These are phyloP conservation scores for Puccinia coronata DNA, from an alignment of 1,284 basidiomycete species.

Conservation along the genomic window DNA sequence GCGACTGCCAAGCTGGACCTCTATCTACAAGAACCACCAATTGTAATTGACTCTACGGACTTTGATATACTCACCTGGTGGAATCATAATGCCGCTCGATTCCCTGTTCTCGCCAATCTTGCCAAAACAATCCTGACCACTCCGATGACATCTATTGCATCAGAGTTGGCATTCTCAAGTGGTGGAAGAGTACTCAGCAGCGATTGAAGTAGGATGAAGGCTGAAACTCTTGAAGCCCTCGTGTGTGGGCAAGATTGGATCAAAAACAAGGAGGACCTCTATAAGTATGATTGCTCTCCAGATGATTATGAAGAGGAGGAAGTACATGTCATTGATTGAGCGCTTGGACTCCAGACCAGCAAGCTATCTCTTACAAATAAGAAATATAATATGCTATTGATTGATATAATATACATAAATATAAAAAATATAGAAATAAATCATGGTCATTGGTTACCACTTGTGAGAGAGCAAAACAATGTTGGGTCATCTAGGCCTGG, in stretches of 20 bases:
- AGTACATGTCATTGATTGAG: too few relatives aligned
- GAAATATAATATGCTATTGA: too few relatives aligned
- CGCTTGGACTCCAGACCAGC: too few relatives aligned
- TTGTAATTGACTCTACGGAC: neutral
- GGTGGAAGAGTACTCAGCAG: neutral
- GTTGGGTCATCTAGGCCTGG: too few relatives aligned
- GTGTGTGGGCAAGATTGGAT: constrained; percentile 21
- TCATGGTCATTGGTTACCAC: too few relatives aligned
- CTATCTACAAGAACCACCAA: constrained; percentile 11
- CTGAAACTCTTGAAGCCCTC: neutral
- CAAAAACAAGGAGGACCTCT: neutral
- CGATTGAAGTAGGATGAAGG: neutral
- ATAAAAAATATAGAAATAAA: too few relatives aligned
- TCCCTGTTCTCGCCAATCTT: neutral
- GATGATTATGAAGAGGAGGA: too few relatives aligned
- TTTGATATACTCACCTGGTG: constrained; percentile 12
- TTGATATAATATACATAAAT: too few relatives aligned
- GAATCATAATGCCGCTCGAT: neutral
- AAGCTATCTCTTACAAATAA: too few relatives aligned
- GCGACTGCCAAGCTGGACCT: neutral
- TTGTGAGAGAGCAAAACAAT: too few relatives aligned
- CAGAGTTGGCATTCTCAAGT: neutral
- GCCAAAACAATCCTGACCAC: constrained; percentile 1
- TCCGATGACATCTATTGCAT: neutral
- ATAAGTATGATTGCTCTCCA: neutral